Conservation (phyloP, 208 protist species). For the Trypanosoma boissoni region DNA sequence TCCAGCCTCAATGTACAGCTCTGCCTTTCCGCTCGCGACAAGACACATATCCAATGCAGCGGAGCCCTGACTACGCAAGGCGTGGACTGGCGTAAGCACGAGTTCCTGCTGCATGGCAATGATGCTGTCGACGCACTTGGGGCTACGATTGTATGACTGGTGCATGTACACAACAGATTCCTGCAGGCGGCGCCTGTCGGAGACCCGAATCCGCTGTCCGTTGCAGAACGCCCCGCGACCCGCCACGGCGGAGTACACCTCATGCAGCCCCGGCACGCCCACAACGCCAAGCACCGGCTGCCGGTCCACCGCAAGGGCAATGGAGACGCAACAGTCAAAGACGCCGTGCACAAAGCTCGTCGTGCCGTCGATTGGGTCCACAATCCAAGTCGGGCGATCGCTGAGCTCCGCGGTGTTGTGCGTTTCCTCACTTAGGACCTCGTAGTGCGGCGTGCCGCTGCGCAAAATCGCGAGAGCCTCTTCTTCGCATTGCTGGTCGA, state of each 20-base stretch:
- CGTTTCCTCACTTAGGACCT: conserved; percentile 65
- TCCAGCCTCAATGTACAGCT: conserved; percentile 78
- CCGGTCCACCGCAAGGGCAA: conserved; percentile 70
- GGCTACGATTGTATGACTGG: conserved; percentile 46
- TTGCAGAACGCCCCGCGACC: conserved; percentile 86
- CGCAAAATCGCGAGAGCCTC: conserved; percentile 67
- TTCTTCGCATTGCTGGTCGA: conserved; percentile 75
- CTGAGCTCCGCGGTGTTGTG: conserved; percentile 31
- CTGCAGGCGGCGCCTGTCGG: conserved; percentile 31
- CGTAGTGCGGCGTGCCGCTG: conserved; percentile 49
- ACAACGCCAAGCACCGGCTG: conserved; percentile 80
- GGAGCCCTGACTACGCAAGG: conserved; percentile 65
- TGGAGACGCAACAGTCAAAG: conserved; percentile 85
- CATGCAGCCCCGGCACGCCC: conserved; percentile 66
- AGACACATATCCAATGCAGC: conserved; percentile 86
- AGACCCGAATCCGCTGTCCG: conserved; percentile 82
- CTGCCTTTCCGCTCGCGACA: conserved; percentile 69
- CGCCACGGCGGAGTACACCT: conserved; percentile 74
- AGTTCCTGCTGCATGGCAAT: conserved; percentile 66
- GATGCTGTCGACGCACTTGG: conserved; percentile 43
- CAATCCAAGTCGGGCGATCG: conserved; percentile 77
- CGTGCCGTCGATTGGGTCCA: conserved; percentile 80
- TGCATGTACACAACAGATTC: conserved; percentile 70
- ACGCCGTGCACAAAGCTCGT: conserved; percentile 80
- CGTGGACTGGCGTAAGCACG: conserved; percentile 56